Percentiles rank a stretch among this genome's conserved stretches.
These are phyloP conservation scores for Spongispora temasekensis DNA, from an alignment of 1,284 basidiomycete species.

Conservation along the genomic window DNA sequence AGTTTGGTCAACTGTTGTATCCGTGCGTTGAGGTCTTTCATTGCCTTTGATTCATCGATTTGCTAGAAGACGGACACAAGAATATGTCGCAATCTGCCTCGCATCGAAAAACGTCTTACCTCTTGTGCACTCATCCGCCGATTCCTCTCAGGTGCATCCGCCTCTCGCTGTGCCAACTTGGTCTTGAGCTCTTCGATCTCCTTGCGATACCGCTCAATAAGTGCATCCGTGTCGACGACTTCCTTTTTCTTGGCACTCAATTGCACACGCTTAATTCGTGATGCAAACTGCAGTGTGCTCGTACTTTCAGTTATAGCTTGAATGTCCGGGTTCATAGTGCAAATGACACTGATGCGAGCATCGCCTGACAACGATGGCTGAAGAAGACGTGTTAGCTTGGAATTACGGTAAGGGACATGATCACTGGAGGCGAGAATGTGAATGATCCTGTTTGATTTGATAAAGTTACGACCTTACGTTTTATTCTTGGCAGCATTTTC, in stretches of 20 bases:
- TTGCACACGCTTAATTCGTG: constrained; percentile 82
- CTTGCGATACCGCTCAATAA: constrained; percentile 88
- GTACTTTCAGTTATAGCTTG: constrained; percentile 77
- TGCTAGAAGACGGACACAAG: constrained; percentile 44
- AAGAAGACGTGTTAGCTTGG: constrained; percentile 91
- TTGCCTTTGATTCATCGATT: constrained; percentile 76
- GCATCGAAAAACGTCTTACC: constrained; percentile 39
- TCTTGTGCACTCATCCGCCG: constrained; percentile 69
- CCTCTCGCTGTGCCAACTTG: constrained; percentile 68
- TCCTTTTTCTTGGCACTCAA: constrained; percentile 92
- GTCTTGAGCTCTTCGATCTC: constrained; percentile 86
- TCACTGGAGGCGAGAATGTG: constrained; percentile 48
- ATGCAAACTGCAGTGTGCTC: constrained; percentile 88
- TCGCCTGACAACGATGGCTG: constrained; percentile 95
- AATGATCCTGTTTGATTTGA: constrained; percentile 5
- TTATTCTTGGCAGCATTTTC: constrained; percentile 84
- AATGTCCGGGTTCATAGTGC: constrained; percentile 87
- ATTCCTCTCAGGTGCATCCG: constrained; percentile 49
- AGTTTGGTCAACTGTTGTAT: constrained; percentile 86
- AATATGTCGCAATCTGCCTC: background rate
- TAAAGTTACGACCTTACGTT: constrained; percentile 41
- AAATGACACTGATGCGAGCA: constrained; percentile 94
- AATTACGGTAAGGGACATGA: constrained; percentile 95
- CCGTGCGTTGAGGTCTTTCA: constrained; percentile 77
- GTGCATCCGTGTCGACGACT: constrained; percentile 88